A percentile compares a stretch with the other conserved stretches of the same genome.
Conservation (phyloP, 805 yeast genomes). For the Kodamaea hsintzibuensis region DNA sequence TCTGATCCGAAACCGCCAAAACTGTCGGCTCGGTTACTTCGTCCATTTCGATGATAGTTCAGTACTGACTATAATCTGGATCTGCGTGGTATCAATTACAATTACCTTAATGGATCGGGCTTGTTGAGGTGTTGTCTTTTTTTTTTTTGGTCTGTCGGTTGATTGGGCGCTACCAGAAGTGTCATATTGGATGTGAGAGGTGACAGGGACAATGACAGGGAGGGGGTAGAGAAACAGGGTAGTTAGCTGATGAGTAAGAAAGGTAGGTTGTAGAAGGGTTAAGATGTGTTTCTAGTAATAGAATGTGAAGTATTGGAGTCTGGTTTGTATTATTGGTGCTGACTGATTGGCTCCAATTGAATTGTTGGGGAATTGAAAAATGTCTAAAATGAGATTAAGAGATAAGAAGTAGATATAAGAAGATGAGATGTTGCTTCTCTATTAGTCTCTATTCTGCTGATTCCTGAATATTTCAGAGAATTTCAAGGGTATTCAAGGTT, state of each 20-base stretch:
- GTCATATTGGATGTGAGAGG: background rate
- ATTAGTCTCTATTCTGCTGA: too few species aligned
- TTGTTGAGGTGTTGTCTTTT: conserved; percentile 4
- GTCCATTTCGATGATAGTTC: background rate
- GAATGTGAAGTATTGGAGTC: too few species aligned
- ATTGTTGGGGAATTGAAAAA: too few species aligned
- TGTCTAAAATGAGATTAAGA: too few species aligned
- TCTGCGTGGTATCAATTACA: background rate
- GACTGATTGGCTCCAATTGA: too few species aligned
- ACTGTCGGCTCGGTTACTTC: conserved; percentile 1
- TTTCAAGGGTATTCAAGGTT: too few species aligned
- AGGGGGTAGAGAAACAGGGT: background rate
- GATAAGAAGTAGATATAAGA: too few species aligned
- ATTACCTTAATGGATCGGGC: background rate
- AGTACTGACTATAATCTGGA: background rate
- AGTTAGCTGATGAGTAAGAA: background rate
- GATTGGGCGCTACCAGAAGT: background rate
- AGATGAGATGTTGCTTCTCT: too few species aligned
- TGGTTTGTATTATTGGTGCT: too few species aligned
- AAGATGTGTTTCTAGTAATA: too few species aligned
- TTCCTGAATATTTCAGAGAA: too few species aligned
- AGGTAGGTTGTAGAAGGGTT: too few species aligned
- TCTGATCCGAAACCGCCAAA: conserved; percentile 3
- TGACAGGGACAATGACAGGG: background rate
- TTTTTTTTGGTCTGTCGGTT: background rate